phyloP scores from a whole-genome alignment of 345 rosid species.

The Populus deltoides region DNA sequence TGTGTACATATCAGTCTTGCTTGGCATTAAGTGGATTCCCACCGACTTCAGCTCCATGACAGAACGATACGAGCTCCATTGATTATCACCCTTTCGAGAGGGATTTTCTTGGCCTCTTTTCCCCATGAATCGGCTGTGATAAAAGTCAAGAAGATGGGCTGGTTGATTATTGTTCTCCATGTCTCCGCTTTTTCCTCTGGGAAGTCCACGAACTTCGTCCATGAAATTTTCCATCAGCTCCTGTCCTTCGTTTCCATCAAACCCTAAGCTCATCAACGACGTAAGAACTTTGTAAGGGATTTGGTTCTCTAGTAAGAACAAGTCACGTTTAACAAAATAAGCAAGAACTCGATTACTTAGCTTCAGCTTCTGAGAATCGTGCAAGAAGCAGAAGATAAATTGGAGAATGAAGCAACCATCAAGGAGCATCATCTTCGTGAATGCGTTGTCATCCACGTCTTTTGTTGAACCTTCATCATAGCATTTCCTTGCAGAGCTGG shows the following conservation, averaged over 20 bases:
- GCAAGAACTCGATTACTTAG: background rate
- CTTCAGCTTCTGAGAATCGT: rapidly evolving
- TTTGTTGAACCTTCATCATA: background rate
- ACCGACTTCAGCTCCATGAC: background rate
- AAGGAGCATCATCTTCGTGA: background rate
- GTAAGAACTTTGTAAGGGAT: conserved; percentile 22
- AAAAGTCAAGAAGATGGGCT: conserved; percentile 2
- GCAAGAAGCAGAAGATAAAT: background rate
- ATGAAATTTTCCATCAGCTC: background rate
- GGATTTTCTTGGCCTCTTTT: too few species aligned
- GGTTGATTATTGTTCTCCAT: too few species aligned
- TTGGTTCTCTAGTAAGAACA: conserved; percentile 33
- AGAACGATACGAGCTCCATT: background rate
- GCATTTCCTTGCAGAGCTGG: background rate
- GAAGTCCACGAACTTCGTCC: background rate
- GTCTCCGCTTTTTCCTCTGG: too few species aligned
- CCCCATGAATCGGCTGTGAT: background rate
- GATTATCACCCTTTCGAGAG: too few species aligned
- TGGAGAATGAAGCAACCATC: conserved; percentile 4
- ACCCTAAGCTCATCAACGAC: background rate
- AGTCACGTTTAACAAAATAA: conserved; percentile 3
- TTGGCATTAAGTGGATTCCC: background rate
- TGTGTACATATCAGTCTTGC: background rate
- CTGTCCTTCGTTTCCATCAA: background rate
- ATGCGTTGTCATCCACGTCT: too few species aligned